phyloP scores from a whole-genome alignment of 1,139 yeast genomes.

The Blastobotrys aristatus region DNA sequence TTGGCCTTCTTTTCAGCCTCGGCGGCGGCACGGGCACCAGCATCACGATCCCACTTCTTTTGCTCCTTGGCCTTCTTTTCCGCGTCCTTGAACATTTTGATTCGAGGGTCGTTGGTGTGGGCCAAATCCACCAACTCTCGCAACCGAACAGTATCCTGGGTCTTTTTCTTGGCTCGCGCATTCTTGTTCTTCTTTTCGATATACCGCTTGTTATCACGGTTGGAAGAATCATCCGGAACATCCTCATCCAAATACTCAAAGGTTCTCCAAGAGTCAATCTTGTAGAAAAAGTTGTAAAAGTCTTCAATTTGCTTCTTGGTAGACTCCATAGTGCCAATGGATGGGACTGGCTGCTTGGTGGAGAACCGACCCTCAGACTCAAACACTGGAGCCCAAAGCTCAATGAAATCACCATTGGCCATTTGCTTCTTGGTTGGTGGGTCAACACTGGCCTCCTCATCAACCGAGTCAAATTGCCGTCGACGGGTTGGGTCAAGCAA shows the following conservation, averaged over 20 bases:
- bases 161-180: slow-evolving; percentile 95
- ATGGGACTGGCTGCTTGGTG: slow-evolving; percentile 82
- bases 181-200: slow-evolving; percentile 96
- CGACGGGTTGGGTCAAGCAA: slow-evolving; percentile 82
- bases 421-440: slow-evolving; percentile 63
- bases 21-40: slow-evolving; percentile 95
- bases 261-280: slow-evolving; percentile 97
- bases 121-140: slow-evolving; percentile 87
- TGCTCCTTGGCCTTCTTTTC: slow-evolving; percentile 94
- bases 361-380: slow-evolving; percentile 90
- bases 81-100: slow-evolving; percentile 84
- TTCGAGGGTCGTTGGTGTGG: slow-evolving; percentile 87
- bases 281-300: slow-evolving; percentile 90
- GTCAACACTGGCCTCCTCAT: slow-evolving; percentile 74
- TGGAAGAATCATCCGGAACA: slow-evolving; percentile 98
- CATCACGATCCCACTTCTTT: slow-evolving; percentile 96
- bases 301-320: slow-evolving; percentile 80
- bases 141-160: slow-evolving; percentile 91
- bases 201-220: slow-evolving; percentile 99
- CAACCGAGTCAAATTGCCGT: slow-evolving; percentile 94
- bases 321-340: slow-evolving; percentile 62
- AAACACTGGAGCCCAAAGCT: slow-evolving; percentile 90
- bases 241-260: slow-evolving; percentile 98
- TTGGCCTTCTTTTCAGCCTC: slow-evolving; percentile 75
- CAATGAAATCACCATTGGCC: slow-evolving; percentile 61